Evolutionary conservation across 345 rosid genomes (phyloP).

Genomic region (Toxicodendron radicans): DNA sequence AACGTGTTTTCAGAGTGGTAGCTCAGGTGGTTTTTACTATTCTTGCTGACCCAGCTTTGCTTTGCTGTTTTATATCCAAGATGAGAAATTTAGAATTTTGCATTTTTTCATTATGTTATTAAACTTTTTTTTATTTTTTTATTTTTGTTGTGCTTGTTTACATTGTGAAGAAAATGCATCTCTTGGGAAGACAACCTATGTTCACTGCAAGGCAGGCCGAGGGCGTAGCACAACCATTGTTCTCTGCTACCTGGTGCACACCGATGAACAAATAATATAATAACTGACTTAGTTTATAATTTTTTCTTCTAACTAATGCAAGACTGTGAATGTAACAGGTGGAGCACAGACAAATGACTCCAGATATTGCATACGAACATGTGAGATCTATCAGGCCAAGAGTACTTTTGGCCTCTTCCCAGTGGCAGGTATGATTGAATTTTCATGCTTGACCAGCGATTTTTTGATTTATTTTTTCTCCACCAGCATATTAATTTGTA

Average conservation of each 20-base stretch:
- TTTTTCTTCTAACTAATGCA: not conserved
- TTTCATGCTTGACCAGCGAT: not conserved
- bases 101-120: slow-evolving; percentile 9
- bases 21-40: too few relatives aligned
- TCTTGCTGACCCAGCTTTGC: too few relatives aligned
- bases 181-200: slow-evolving; percentile 63
- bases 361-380: slow-evolving; percentile 71
- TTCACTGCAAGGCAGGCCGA: slow-evolving; percentile 98
- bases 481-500: not conserved
- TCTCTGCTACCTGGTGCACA: slow-evolving; percentile 83
- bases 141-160: too few relatives aligned
- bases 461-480: not conserved
- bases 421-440: slow-evolving; percentile 67
- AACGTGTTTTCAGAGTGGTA: too few relatives aligned
- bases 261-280: not conserved
- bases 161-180: slow-evolving; percentile 57
- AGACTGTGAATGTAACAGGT: slow-evolving; percentile 40
- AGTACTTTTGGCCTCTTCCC: slow-evolving; percentile 82
- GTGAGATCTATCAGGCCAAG: slow-evolving; percentile 85
- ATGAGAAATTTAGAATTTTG: too few relatives aligned
- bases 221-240: slow-evolving; percentile 98
- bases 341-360: slow-evolving; percentile 79
- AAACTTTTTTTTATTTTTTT: slow-evolving; percentile 6
- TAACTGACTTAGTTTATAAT: not conserved
- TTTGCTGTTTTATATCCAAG: too few relatives aligned